Evolutionary conservation across 768 basidiomycete genomes (phyloP).

Genomic region (Pulveroboletus sp.): DNA sequence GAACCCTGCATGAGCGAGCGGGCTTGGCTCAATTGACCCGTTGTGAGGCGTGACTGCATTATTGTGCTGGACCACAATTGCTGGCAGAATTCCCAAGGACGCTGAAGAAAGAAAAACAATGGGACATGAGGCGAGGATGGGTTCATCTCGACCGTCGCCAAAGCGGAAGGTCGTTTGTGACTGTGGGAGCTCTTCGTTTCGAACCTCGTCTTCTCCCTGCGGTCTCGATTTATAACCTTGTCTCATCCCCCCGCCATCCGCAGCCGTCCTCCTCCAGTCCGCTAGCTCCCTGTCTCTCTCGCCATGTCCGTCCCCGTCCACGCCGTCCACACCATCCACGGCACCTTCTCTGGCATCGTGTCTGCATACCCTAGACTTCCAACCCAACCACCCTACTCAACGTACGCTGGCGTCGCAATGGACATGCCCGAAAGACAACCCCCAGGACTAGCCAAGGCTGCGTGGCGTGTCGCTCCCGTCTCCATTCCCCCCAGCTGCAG

Average conservation of each 20-base stretch:
- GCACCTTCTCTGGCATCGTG: conserved; percentile 26
- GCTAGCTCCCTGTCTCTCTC: conserved; percentile 6
- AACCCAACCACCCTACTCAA: conserved; percentile 5
- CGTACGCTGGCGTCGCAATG: conserved; percentile 27
- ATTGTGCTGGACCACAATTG: conserved; percentile 21
- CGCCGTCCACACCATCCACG: conserved; percentile 30
- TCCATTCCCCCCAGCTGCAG: conserved; percentile 24
- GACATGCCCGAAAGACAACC: conserved; percentile 20
- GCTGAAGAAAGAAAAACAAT: not conserved
- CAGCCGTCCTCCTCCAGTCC: conserved; percentile 10
- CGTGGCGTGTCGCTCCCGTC: conserved; percentile 23
- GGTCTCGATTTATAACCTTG: conserved; percentile 17
- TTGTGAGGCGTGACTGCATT: conserved; percentile 11
- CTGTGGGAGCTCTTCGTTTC: conserved; percentile 12
- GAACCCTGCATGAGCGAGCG: not conserved
- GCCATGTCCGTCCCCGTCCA: conserved; percentile 26
- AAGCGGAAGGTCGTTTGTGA: conserved; percentile 6
- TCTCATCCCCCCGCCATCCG: not conserved
- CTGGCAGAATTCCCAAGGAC: not conserved
- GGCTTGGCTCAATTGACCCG: conserved; percentile 2
- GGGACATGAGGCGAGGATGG: conserved; percentile 1
- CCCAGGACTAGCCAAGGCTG: conserved; percentile 20
- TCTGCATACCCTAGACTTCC: conserved; percentile 18
- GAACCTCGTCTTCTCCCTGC: conserved; percentile 16
- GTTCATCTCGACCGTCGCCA: not conserved